Percentiles rank a stretch among this genome's conserved stretches.
These are phyloP conservation scores for Fomitopsis palustris DNA, from an alignment of 1,284 basidiomycete genomes.

Conservation along the genomic window DNA sequence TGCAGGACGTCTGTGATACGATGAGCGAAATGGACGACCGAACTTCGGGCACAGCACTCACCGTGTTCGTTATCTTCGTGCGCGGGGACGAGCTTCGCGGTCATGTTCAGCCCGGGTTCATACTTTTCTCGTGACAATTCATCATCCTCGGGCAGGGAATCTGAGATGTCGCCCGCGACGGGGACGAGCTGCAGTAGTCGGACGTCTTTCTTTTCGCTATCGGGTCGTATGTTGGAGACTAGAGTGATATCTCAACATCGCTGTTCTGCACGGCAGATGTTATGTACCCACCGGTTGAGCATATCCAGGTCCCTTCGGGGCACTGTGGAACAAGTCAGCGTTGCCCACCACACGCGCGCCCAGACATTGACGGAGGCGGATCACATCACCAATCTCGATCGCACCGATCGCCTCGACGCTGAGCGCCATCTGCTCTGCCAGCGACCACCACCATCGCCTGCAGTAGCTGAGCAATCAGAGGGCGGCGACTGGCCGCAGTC, in stretches of 20 bases:
- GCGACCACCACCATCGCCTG: slow-evolving; percentile 3
- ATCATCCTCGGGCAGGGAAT: slow-evolving; percentile 7
- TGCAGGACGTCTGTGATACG: slow-evolving; percentile 30
- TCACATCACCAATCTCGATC: not conserved
- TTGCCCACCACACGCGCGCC: too few relatives aligned
- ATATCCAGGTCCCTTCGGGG: slow-evolving; percentile 33
- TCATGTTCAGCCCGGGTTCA: slow-evolving; percentile 22
- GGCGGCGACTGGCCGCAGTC: not conserved
- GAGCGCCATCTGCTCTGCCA: slow-evolving; percentile 19
- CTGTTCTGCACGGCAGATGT: too few relatives aligned
- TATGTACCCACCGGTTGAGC: slow-evolving; percentile 27
- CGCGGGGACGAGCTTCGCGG: slow-evolving; percentile 17
- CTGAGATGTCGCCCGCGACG: slow-evolving; percentile 27
- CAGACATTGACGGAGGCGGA: too few relatives aligned
- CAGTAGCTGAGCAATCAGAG: not conserved
- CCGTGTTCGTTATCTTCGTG: slow-evolving; percentile 15
- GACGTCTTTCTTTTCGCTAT: slow-evolving; percentile 33
- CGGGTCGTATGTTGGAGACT: slow-evolving; percentile 35
- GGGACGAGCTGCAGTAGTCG: slow-evolving; percentile 40
- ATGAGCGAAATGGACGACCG: not conserved
- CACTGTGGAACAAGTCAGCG: slow-evolving; percentile 21
- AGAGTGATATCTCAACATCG: not conserved
- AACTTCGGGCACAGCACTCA: slow-evolving; percentile 3
- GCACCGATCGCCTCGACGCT: not conserved
- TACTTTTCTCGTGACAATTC: slow-evolving; percentile 7